A percentile compares a stretch with the other conserved stretches of the same genome.
Evolutionary conservation across 2,329 filamentous ascomycete genomes (phyloP).

Genomic region (Fusarium transvaalense): DNA sequence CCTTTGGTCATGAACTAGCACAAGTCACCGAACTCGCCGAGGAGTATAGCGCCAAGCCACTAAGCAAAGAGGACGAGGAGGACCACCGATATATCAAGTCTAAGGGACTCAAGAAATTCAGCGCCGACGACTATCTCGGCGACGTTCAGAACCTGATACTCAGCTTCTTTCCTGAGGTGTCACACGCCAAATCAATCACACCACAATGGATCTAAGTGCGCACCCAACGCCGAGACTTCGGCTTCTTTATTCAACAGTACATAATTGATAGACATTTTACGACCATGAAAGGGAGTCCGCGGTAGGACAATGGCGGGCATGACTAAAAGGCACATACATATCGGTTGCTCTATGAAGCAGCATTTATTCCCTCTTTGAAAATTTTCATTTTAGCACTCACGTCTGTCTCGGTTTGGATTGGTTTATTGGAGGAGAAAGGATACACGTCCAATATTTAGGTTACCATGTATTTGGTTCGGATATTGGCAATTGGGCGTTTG

Average conservation of each 20-base stretch:
- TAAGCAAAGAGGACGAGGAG: slow-evolving; percentile 73
- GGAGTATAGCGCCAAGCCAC: slow-evolving; percentile 78
- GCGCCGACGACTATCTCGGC: slow-evolving; percentile 83
- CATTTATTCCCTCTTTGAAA: slow-evolving; percentile 35
- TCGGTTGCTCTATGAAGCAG: slow-evolving; percentile 23
- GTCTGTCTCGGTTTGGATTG: slow-evolving; percentile 28
- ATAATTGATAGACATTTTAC: slow-evolving; percentile 51
- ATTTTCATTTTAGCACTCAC: slow-evolving; percentile 33
- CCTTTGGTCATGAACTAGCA: slow-evolving; percentile 90
- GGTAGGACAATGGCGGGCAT: slow-evolving; percentile 32
- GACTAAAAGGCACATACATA: slow-evolving; percentile 31
- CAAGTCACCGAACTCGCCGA: slow-evolving; percentile 94
- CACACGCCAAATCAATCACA: slow-evolving; percentile 51
- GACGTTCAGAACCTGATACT: slow-evolving; percentile 80
- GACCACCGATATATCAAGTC: slow-evolving; percentile 73
- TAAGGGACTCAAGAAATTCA: slow-evolving; percentile 79
- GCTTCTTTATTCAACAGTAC: slow-evolving; percentile 50
- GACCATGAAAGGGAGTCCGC: slow-evolving; percentile 41
- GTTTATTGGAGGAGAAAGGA: slow-evolving; percentile 23
- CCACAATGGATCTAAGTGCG: slow-evolving; percentile 63
- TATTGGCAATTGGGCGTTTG: slow-evolving; percentile 42
- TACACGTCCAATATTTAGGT: slow-evolving; percentile 31
- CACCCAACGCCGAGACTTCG: slow-evolving; percentile 25
- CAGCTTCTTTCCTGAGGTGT: slow-evolving; percentile 66
- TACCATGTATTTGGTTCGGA: slow-evolving; percentile 14